These are phyloP conservation scores for Kewa caespitosa DNA, from an alignment of 179 eudicot genomes.

Conservation along the genomic window DNA sequence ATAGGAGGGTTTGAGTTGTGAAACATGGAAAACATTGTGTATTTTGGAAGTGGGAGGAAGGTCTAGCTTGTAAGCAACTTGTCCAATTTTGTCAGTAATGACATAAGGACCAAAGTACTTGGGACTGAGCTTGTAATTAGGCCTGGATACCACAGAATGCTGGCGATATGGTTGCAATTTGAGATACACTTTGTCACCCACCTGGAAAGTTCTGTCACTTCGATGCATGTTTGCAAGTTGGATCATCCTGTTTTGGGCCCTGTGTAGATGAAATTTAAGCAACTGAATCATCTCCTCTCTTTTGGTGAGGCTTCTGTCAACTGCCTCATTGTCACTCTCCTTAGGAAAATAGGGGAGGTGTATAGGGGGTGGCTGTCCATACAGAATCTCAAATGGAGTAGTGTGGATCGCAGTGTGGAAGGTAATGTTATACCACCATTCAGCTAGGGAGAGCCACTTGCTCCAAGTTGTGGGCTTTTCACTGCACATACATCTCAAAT, in stretches of 20 bases:
- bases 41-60: too few species aligned
- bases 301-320: background rate
- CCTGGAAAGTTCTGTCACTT: background rate
- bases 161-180: background rate
- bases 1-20: background rate
- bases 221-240: conserved; percentile 5
- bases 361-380: background rate
- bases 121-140: background rate
- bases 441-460: conserved; percentile 18
- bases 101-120: conserved; percentile 20
- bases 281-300: conserved; percentile 2
- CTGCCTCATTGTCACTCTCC: background rate
- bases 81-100: background rate
- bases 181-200: too few species aligned
- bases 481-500: conserved; percentile 3
- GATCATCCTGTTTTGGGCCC: conserved; percentile 18
- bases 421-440: conserved; percentile 22
- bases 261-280: background rate
- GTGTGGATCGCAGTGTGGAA: background rate
- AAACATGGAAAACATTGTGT: conserved; percentile 23
- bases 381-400: conserved; percentile 20
- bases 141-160: background rate
- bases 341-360: conserved; percentile 1
- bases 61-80: conserved; percentile 18
- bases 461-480: background rate